Conservation (phyloP, 2,329 filamentous ascomycete species). For the Pseudogymnoascus sp. region DNA sequence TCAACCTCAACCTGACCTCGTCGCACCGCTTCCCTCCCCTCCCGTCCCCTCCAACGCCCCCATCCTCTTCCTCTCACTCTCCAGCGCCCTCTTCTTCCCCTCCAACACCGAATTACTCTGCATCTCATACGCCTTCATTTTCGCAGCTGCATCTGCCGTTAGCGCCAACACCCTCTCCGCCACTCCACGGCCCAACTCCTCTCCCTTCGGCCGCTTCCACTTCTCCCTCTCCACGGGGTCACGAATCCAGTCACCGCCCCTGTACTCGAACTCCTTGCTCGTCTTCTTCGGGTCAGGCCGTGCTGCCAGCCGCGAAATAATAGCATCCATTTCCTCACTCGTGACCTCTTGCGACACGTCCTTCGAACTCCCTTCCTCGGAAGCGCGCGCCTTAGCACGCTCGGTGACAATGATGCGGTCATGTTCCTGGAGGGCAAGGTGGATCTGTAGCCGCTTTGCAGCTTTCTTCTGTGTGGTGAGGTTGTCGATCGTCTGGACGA, state of each 20-base stretch:
- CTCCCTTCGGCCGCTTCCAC: constrained; percentile 33
- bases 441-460: constrained; percentile 20
- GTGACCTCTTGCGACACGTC: neutral
- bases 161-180: constrained; percentile 31
- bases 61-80: neutral
- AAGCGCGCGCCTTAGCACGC: constrained; percentile 13
- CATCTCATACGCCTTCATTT: constrained; percentile 20
- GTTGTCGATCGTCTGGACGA: constrained; percentile 19
- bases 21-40: neutral
- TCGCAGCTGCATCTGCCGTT: constrained; percentile 21
- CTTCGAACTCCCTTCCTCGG: no score
- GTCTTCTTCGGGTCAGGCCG: constrained; percentile 1
- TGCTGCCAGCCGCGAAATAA: neutral
- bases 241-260: neutral
- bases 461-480: constrained; percentile 19
- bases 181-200: constrained; percentile 33
- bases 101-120: constrained; percentile 13
- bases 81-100: constrained; percentile 1
- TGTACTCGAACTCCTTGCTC: neutral
- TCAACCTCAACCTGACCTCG: neutral
- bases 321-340: neutral
- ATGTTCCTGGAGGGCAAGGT: constrained; percentile 14
- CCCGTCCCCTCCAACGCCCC: neutral
- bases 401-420: constrained; percentile 12
- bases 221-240: constrained; percentile 5